Evolutionary conservation across 2,329 filamentous ascomycete genomes (phyloP).

Genomic region (Juglanconis sp.): DNA sequence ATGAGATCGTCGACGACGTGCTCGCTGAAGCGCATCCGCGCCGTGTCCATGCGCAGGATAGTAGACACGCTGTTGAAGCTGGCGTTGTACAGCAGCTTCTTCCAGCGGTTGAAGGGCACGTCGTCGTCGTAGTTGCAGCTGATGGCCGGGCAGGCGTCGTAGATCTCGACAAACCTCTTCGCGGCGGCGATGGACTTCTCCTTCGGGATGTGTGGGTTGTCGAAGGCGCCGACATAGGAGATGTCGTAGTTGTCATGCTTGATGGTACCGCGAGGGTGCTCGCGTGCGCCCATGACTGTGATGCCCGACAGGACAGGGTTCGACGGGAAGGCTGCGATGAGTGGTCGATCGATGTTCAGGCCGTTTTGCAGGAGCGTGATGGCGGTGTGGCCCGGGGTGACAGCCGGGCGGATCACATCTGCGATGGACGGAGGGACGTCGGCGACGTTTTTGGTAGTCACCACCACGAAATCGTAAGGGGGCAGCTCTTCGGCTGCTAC

Average conservation of each 20-base stretch:
- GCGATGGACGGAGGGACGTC: constrained; percentile 47
- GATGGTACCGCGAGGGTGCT: constrained; percentile 44
- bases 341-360: constrained; percentile 58
- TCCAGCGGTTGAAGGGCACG: constrained; percentile 41
- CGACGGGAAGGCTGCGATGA: constrained; percentile 46
- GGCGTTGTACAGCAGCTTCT: constrained; percentile 46
- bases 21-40: constrained; percentile 42
- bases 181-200: constrained; percentile 25
- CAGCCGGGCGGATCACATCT: constrained; percentile 48
- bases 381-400: constrained; percentile 47
- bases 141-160: constrained; percentile 41
- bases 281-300: constrained; percentile 49
- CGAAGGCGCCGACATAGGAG: constrained; percentile 37
- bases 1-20: constrained; percentile 44
- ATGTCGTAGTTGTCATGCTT: constrained; percentile 50
- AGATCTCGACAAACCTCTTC: constrained; percentile 41
- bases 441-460: constrained; percentile 57
- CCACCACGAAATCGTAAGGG: constrained; percentile 54
- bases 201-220: constrained; percentile 32
- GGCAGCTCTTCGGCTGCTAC: constrained; percentile 29
- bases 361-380: constrained; percentile 62
- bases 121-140: constrained; percentile 36
- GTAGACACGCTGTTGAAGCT: constrained; percentile 51
- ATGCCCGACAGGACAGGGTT: constrained; percentile 54
- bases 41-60: constrained; percentile 47